Evolutionary conservation across 148 eudicot genomes (phyloP), one percentile per base, ranked within the genome.

Genomic region (Chenopodium suecicum): DNA sequence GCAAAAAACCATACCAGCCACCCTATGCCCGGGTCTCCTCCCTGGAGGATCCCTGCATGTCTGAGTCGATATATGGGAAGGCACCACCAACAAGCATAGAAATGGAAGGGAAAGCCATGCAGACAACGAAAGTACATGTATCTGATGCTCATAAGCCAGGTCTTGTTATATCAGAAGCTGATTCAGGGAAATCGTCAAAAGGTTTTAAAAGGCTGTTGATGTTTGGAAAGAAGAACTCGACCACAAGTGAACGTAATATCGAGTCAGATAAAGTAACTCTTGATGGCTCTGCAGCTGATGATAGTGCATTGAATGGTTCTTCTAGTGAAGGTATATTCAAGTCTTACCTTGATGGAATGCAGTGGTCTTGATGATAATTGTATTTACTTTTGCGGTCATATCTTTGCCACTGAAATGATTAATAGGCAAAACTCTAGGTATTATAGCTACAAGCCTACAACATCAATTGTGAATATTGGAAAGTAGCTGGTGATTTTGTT

Each of bases 1-100:
- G 82, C 78, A 88, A 82, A 83, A 84, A 88, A 79, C 88, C 93
- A 34, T 89, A 90, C 82, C 87, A 87, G 65, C 92, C 95, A n/a
- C 97, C 99, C 69, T 84, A 89, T 83, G 99, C 97, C 34, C 91
- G 95, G 37, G 80, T 85, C 80, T 94, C 99, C 77, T 92, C 98
- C 65, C 65, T 90, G 64, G 97, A 94, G 82, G 93, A 90, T 75
- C 93, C 92, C 52, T 90, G 87, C 82, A 88, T 89, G 85, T 72
- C 37, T 70, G 88, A 86, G 74, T 87, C 93, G 22, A 88, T 90
- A 73, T 90, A 90, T 70, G 91, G 86, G 20, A 89, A 90, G 85
- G 89, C 90, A 71, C 91, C 88, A 48, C 83, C 86, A 58, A 63
- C 78, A 62, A 84, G 81, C 78, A 70, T 86, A 25, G 89, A 81